These are phyloP conservation scores for Hysterium pulicare DNA, from an alignment of 2,329 filamentous ascomycete genomes.

Conservation along the genomic window DNA sequence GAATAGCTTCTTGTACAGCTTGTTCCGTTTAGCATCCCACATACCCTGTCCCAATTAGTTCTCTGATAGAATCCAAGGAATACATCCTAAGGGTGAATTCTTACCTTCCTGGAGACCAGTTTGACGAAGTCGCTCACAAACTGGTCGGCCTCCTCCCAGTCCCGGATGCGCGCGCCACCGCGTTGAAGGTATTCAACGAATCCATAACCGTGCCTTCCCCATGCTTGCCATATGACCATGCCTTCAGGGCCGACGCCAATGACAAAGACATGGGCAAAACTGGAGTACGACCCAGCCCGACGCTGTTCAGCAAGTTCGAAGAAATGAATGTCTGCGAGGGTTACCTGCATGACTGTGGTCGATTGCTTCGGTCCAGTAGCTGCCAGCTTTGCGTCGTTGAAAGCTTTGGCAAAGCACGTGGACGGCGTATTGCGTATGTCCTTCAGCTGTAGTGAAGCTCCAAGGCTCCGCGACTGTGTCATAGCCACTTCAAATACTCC, in stretches of 20 bases:
- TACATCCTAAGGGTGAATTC: not conserved
- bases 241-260: conserved; percentile 2
- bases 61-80: not conserved
- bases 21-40: conserved; percentile 3
- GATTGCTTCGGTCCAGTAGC: too few relatives aligned
- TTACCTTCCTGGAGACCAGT: not conserved
- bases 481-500: too few relatives aligned
- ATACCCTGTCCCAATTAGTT: not conserved
- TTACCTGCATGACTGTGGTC: conserved; percentile 1
- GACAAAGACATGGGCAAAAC: conserved; percentile 1
- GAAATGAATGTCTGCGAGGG: not conserved
- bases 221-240: conserved; percentile 2
- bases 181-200: not conserved
- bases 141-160: conserved; percentile 2
- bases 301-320: conserved; percentile 1
- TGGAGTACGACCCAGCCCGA: not conserved
- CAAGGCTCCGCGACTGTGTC: too few relatives aligned
- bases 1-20: conserved; percentile 5
- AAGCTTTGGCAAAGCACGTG: too few relatives aligned
- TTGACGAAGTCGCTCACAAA: conserved; percentile 2
- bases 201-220: conserved; percentile 2
- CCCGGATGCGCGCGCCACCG: not conserved
- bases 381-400: too few relatives aligned
- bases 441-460: too few relatives aligned
- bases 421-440: too few relatives aligned